These are phyloP conservation scores for Corynascus novoguineensis DNA, from an alignment of 495 filamentous ascomycete species.

Conservation along the genomic window DNA sequence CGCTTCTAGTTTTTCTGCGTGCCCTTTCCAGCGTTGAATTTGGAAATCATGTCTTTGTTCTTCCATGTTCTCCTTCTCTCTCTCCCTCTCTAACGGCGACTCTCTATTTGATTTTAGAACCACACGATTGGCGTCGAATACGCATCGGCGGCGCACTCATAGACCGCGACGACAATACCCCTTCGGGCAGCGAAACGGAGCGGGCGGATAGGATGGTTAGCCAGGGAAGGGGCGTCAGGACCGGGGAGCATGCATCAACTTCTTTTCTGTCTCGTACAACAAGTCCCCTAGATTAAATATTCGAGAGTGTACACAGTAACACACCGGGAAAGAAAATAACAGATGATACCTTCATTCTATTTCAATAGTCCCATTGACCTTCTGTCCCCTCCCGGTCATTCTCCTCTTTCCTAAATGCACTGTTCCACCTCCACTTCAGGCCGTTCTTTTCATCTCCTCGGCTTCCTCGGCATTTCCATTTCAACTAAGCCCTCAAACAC, in stretches of 20 bases:
- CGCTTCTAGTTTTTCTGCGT: conserved; percentile 5
- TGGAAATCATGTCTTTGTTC: neutral
- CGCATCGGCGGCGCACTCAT: conserved; percentile 3
- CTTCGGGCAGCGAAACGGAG: conserved; percentile 11
- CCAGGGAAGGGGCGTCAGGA: neutral
- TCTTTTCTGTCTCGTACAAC: neutral
- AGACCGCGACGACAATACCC: neutral
- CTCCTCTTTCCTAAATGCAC: no score
- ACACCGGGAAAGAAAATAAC: no score
- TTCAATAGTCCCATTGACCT: no score
- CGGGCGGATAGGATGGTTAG: conserved; percentile 7
- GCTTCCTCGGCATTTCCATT: conserved; percentile 45
- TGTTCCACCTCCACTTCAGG: neutral
- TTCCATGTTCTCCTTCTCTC: neutral
- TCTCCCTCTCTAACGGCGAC: conserved; percentile 9
- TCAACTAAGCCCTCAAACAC: conserved; percentile 61
- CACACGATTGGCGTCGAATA: neutral
- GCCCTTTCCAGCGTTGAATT: neutral
- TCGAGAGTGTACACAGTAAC: neutral
- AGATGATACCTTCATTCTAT: no score
- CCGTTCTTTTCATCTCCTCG: neutral
- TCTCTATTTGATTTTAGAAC: conserved; percentile 6
- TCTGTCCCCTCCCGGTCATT: no score
- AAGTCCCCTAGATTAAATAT: neutral
- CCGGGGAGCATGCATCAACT: neutral